phyloP scores from a whole-genome alignment of 2,329 filamentous ascomycete genomes.

The Aspergillus sp. region DNA sequence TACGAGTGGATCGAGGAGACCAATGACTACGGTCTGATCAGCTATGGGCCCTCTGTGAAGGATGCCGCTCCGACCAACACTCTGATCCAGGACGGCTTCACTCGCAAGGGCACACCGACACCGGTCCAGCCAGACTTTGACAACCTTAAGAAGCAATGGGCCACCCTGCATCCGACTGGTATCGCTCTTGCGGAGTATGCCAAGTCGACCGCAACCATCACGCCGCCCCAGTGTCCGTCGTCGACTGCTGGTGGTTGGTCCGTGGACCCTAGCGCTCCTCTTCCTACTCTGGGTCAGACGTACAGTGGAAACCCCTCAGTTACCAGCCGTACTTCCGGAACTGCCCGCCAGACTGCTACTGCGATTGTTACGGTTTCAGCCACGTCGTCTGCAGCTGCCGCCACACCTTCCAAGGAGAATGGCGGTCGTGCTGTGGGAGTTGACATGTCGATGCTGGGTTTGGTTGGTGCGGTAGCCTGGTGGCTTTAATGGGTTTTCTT shows the following conservation, averaged over 20 bases:
- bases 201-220: conserved; percentile 52
- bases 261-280: conserved; percentile 60
- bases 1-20: conserved; percentile 87
- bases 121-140: conserved; percentile 69
- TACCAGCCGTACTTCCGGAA: conserved; percentile 1
- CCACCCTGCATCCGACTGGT: conserved; percentile 61
- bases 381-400: conserved; percentile 4
- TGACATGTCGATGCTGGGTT: conserved; percentile 14
- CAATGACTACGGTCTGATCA: conserved; percentile 76
- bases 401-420: conserved; percentile 6
- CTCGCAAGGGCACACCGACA: conserved; percentile 64
- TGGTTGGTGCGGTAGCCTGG: conserved; percentile 16
- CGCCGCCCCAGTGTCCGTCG: conserved; percentile 62
- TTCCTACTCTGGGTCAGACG: conserved; percentile 62
- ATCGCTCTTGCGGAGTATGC: conserved; percentile 61
- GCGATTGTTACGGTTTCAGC: conserved; percentile 4
- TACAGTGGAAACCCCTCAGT: conserved; percentile 7
- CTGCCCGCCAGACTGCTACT: conserved; percentile 6
- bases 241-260: conserved; percentile 65
- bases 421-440: conserved; percentile 11
- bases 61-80: conserved; percentile 50
- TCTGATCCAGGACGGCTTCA: conserved; percentile 57
- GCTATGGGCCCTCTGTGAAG: conserved; percentile 59
- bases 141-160: conserved; percentile 73
- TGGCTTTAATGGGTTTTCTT: conserved; percentile 14